Percentiles rank a stretch among this genome's conserved stretches.
Conservation (phyloP, 805 yeast species). For the Grigorovia jiainica region DNA sequence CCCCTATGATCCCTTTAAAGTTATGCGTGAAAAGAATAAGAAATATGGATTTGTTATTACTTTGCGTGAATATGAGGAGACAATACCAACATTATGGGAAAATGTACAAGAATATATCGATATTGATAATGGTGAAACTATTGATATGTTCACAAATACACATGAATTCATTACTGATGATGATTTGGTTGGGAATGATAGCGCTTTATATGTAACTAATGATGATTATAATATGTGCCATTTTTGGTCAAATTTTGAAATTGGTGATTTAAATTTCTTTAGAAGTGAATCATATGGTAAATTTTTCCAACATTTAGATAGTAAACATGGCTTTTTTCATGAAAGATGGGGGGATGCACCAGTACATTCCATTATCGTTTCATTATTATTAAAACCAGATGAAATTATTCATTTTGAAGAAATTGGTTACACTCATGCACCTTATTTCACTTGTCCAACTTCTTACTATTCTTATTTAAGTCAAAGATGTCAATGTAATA, state of each 20-base stretch:
- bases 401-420: conserved; percentile 75
- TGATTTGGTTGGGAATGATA: conserved; percentile 33
- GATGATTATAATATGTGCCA: conserved; percentile 71
- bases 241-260: conserved; percentile 83
- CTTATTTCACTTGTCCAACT: conserved; percentile 56
- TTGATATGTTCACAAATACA: conserved; percentile 30
- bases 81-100: conserved; percentile 81
- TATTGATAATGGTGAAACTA: conserved; percentile 40
- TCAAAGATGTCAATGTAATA: conserved; percentile 57
- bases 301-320: conserved; percentile 56
- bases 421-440: conserved; percentile 69
- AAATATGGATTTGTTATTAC: conserved; percentile 83
- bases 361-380: conserved; percentile 64
- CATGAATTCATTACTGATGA: conserved; percentile 42
- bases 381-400: conserved; percentile 45
- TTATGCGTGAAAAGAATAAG: conserved; percentile 66
- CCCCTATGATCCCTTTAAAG: conserved; percentile 72
- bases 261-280: conserved; percentile 63
- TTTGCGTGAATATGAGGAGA: conserved; percentile 70
- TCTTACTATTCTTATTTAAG: conserved; percentile 38
- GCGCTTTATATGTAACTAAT: conserved; percentile 37
- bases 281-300: conserved; percentile 52
- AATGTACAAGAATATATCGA: conserved; percentile 51
- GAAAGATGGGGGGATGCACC: conserved; percentile 98
- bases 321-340: conserved; percentile 67